A percentile compares a stretch with the other conserved stretches of the same genome.
phyloP scores from a whole-genome alignment of 78 protist species.

The Dictyostelium purpureum region DNA sequence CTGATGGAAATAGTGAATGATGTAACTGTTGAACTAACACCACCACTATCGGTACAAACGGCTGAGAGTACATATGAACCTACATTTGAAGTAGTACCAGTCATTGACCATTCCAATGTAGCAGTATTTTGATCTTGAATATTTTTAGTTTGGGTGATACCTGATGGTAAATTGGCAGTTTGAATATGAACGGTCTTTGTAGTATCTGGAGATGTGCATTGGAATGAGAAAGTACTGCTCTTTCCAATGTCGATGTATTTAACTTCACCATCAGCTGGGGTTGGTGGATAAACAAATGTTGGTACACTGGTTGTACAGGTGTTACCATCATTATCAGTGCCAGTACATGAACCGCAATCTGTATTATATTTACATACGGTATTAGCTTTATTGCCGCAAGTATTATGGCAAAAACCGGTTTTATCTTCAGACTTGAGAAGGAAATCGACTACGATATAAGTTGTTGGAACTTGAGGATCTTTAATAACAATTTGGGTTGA shows the following conservation, averaged over 20 bases:
- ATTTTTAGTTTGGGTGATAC: background rate
- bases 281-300: slow-evolving; percentile 4
- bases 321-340: background rate
- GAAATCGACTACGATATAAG: slow-evolving; percentile 56
- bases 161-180: slow-evolving; percentile 22
- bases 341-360: background rate
- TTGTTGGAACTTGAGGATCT: background rate
- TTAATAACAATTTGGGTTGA: slow-evolving; percentile 33
- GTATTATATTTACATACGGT: background rate
- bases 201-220: background rate
- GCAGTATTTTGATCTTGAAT: background rate
- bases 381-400: background rate
- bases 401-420: slow-evolving; percentile 7
- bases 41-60: slow-evolving; percentile 3
- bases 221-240: background rate
- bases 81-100: background rate
- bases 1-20: slow-evolving; percentile 24
- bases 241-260: background rate
- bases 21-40: background rate
- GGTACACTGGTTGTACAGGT: background rate
- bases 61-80: slow-evolving; percentile 44
- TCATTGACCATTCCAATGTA: background rate
- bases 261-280: background rate
- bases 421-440: slow-evolving; percentile 17
- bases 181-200: background rate